phyloP scores from a whole-genome alignment of 768 basidiomycete genomes.

The Lentinula lateritia region DNA sequence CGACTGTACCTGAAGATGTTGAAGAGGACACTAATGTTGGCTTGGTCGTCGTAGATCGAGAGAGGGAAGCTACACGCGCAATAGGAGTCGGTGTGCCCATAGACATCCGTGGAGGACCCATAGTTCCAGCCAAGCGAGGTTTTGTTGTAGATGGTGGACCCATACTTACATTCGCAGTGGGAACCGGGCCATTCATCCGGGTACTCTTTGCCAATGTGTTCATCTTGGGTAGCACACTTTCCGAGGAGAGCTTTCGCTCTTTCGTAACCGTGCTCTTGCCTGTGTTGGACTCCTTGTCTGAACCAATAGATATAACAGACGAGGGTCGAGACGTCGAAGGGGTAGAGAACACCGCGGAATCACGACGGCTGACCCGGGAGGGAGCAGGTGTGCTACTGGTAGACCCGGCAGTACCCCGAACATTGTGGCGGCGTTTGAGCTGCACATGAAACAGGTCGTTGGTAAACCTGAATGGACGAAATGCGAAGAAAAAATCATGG shows the following conservation, averaged over 20 bases:
- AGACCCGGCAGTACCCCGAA: constrained; percentile 49
- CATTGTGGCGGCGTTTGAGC: constrained; percentile 61
- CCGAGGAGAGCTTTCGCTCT: constrained; percentile 31
- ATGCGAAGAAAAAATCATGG: neutral
- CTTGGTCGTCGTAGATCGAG: constrained; percentile 28
- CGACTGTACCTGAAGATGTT: constrained; percentile 22
- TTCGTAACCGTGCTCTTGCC: constrained; percentile 15
- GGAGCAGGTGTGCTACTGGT: constrained; percentile 45
- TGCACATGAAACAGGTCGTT: constrained; percentile 14
- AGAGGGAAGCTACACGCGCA: constrained; percentile 27
- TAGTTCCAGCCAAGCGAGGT: constrained; percentile 31
- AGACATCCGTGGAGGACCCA: constrained; percentile 47
- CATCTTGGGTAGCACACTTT: constrained; percentile 25
- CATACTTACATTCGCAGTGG: neutral
- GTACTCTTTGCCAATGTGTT: constrained; percentile 43
- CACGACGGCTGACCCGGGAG: constrained; percentile 36
- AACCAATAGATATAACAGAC: constrained; percentile 46
- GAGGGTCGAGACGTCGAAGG: constrained; percentile 48
- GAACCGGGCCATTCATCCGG: constrained; percentile 34
- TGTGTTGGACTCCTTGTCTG: constrained; percentile 24
- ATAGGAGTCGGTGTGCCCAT: constrained; percentile 35
- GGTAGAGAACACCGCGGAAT: constrained; percentile 53
- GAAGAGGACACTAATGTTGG: constrained; percentile 16
- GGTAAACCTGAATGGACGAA: neutral
- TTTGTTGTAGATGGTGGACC: constrained; percentile 15